Conservation (phyloP, 2,329 filamentous ascomycete species). For the Aspergillus felis region DNA sequence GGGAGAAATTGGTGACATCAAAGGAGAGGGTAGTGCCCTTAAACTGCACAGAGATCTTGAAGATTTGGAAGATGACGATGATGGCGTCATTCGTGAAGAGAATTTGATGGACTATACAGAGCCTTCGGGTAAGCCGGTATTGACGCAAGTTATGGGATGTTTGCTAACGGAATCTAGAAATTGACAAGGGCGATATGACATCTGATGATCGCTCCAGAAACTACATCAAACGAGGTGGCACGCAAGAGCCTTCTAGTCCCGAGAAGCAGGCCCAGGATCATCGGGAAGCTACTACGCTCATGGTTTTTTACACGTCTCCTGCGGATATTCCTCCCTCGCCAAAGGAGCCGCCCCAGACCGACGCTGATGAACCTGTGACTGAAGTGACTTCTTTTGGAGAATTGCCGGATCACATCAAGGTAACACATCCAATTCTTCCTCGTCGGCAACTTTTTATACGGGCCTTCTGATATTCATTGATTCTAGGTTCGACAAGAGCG, state of each 20-base stretch:
- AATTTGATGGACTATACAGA: conserved; percentile 32
- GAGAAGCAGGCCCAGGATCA: conserved; percentile 44
- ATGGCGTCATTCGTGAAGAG: conserved; percentile 44
- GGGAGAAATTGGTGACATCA: conserved; percentile 57
- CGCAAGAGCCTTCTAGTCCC: conserved; percentile 34
- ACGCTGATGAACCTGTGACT: conserved; percentile 32
- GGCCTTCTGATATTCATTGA: neutral
- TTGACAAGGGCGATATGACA: conserved; percentile 37
- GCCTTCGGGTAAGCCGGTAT: conserved; percentile 30
- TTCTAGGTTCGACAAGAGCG: conserved; percentile 39
- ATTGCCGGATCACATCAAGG: conserved; percentile 38
- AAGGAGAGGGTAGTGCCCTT: conserved; percentile 51
- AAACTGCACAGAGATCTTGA: conserved; percentile 53
- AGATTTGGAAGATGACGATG: conserved; percentile 58
- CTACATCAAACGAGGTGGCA: conserved; percentile 43
- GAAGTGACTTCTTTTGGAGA: conserved; percentile 42
- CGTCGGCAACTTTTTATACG: neutral
- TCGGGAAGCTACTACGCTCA: conserved; percentile 45
- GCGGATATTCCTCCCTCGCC: conserved; percentile 45
- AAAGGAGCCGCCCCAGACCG: conserved; percentile 42
- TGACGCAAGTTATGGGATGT: neutral
- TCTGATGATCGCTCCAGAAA: conserved; percentile 33
- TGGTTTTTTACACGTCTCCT: conserved; percentile 45
- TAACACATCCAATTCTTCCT: conserved; percentile 18
- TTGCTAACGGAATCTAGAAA: conserved; percentile 24